These are phyloP conservation scores for Peniophora sp. DNA, from an alignment of 1,284 basidiomycete genomes.

Conservation along the genomic window DNA sequence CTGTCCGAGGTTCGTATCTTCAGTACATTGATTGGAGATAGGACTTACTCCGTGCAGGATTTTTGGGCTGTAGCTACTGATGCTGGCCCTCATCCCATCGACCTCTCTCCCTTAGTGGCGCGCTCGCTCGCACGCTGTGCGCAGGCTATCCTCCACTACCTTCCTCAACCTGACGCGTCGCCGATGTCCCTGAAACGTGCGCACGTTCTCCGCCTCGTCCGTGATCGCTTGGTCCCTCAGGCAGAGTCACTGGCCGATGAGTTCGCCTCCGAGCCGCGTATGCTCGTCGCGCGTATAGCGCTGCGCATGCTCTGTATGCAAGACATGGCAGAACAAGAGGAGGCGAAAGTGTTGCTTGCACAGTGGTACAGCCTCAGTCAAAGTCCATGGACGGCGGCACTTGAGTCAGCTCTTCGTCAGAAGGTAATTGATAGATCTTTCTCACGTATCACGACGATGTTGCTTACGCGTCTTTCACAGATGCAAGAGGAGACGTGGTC, in stretches of 20 bases:
- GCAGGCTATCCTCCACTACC: constrained; percentile 23
- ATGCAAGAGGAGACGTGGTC: constrained; percentile 36
- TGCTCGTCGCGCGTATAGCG: constrained; percentile 25
- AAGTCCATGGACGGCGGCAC: constrained; percentile 32
- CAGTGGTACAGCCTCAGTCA: constrained; percentile 32
- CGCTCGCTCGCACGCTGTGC: constrained; percentile 33
- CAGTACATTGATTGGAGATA: not conserved
- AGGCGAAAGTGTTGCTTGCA: constrained; percentile 24
- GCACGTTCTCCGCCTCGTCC: constrained; percentile 33
- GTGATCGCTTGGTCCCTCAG: constrained; percentile 41
- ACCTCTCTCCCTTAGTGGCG: constrained; percentile 21
- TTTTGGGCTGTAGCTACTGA: constrained; percentile 5
- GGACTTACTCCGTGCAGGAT: not conserved
- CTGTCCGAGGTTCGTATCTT: constrained; percentile 19
- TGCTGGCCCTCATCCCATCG: constrained; percentile 19
- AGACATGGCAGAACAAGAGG: constrained; percentile 18
- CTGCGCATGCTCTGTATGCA: constrained; percentile 33
- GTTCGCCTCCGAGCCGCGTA: constrained; percentile 12
- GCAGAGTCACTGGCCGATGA: constrained; percentile 25
- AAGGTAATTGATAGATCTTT: constrained; percentile 25
- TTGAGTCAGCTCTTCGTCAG: constrained; percentile 33
- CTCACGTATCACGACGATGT: constrained; percentile 1
- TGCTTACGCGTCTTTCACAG: constrained; percentile 19
- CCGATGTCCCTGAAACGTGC: constrained; percentile 15
- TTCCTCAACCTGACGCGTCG: constrained; percentile 8